Base-by-base conservation (phyloP, 208 protist species). In the Trypanosoma grayi region DNA sequence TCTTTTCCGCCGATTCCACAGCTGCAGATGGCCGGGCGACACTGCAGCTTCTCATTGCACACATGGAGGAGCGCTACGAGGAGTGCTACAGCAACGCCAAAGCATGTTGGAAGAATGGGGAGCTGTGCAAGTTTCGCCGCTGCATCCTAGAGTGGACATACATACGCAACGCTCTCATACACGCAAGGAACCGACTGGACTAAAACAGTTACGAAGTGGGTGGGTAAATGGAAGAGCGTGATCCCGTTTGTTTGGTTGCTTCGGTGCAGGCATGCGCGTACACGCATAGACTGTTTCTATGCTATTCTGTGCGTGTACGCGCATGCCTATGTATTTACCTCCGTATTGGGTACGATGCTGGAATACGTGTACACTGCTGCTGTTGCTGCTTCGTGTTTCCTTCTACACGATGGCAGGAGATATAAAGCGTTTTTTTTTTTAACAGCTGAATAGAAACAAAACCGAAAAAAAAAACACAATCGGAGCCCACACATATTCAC, bases 101-200 rank as follows among this genome's bases (percentile, higher is more conserved):
- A 24, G 40, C 25, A 51, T 37, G 31, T 37, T 92, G 88, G 88
- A 54, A 60, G 16, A 53, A 37, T 16, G 59, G 59, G 11, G 70
- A 90, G 37, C 53, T 67, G 39, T 56, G 46, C 9, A 9, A 43
- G 16, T 92, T 89, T 60, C 65, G 75, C 9, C 60, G 66, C 16
- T 56, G 59, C 10, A 71, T 94, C 11, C 33, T 77, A 57, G 71
- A 89, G 73, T 94, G 88, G 88, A 92, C 84, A 36, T 94, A 92
- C 67, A 63, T 91, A 25, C 40, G 67, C 25, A 94, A 91, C 48
- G 83, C 76, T 14, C 72, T 89, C 22, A 30, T 62, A 10, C 74
- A 92, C 41, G 41, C 90, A 28, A 87, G 81, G 57, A 60, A 88
- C 53, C 69, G 75, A 18, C 45, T 89, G 71, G 73, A 80, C 34